Evolutionary conservation across 768 basidiomycete genomes (phyloP), one percentile per base, ranked within the genome.

Genomic region (Tubosaeta sp.): DNA sequence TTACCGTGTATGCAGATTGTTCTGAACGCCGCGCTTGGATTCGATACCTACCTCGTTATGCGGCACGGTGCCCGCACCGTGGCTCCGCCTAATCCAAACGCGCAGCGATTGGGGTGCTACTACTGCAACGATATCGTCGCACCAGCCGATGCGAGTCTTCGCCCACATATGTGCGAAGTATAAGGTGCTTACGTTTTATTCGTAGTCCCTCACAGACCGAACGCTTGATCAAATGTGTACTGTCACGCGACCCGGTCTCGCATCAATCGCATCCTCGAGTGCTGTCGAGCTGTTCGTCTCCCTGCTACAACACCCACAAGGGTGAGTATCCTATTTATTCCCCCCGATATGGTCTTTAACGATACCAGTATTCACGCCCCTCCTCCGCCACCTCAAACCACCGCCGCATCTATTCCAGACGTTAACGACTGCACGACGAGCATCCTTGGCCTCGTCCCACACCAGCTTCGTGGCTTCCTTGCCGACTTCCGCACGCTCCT

Each of bases 141-240:
- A 0, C 95, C 97, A 8, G 83, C 88, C 16, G 95, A 99, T 67
- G 95, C 95, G 73, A 64, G 78, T 70, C 22, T 22, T 22, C 14
- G 17, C 29, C 6, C 3, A 12, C 12, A 14, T 19, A 4, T 19
- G 16, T 4, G 2, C 9, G 12, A 37, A 14, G 1, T 19, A 13
- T 10, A 14, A 8, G 29, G 3, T 12, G 46, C 17, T 29, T 5
- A 43, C 43, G 2, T 13, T 14, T 12, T 8, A 8, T 12, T 12
- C 16, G n/a, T 54, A 79, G 85, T 83, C 82, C 3, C 69, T 88
- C 39, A 88, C 89, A 1, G 95, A 98, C 66, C 80, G 94, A 38
- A 95, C 95, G 4, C 80, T 98, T 13, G 97, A 98, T 67, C 95
- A 98, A 67, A 97, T 97, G 95, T 99, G 97, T 66, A 98, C 97